A percentile compares a stretch with the other conserved stretches of the same genome.
Evolutionary conservation across 345 rosid species (phyloP).

Genomic region (Combretum micranthum): DNA sequence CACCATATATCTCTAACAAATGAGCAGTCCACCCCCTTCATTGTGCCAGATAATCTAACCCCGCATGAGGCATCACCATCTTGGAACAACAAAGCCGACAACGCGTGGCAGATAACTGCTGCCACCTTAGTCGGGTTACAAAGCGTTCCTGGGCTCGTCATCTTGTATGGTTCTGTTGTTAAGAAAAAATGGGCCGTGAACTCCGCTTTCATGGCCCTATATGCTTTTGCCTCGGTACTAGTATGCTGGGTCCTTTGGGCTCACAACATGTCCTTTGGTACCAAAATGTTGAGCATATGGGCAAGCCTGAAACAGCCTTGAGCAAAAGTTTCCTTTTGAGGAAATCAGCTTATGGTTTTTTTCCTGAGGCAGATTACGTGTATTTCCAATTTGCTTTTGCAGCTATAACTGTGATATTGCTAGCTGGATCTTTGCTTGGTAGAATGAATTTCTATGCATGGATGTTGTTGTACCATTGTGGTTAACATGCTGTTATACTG

Average conservation of each 20-base stretch:
- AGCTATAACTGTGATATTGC: slow-evolving; percentile 48
- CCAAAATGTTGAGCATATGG: slow-evolving; percentile 20
- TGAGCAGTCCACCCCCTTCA: slow-evolving; percentile 1
- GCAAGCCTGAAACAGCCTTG: slow-evolving; percentile 22
- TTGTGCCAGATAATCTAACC: slow-evolving; percentile 18
- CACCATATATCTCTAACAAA: background rate
- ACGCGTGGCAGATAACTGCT: slow-evolving; percentile 56
- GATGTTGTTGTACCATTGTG: slow-evolving; percentile 59
- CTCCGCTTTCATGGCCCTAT: slow-evolving; percentile 62
- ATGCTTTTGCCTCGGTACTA: slow-evolving; percentile 45
- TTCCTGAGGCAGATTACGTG: slow-evolving; percentile 38
- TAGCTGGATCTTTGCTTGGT: slow-evolving; percentile 55
- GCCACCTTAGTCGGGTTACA: slow-evolving; percentile 47
- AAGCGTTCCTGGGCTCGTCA: slow-evolving; percentile 57
- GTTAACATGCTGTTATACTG: slow-evolving; percentile 36
- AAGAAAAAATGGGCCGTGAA: slow-evolving; percentile 70
- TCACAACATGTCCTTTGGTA: slow-evolving; percentile 45
- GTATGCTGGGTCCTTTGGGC: slow-evolving; percentile 58
- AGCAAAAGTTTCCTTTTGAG: slow-evolving; percentile 7
- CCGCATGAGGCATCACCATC: slow-evolving; percentile 19
- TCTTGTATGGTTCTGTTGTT: slow-evolving; percentile 57
- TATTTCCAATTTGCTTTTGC: slow-evolving; percentile 55
- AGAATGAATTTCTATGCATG: slow-evolving; percentile 65
- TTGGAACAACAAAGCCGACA: slow-evolving; percentile 49
- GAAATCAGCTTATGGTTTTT: accelerated